A percentile compares a stretch with the other conserved stretches of the same genome.
Evolutionary conservation across 371 early-diverging fungal species (phyloP).

Genomic region (Syncephalastrum racemosum): DNA sequence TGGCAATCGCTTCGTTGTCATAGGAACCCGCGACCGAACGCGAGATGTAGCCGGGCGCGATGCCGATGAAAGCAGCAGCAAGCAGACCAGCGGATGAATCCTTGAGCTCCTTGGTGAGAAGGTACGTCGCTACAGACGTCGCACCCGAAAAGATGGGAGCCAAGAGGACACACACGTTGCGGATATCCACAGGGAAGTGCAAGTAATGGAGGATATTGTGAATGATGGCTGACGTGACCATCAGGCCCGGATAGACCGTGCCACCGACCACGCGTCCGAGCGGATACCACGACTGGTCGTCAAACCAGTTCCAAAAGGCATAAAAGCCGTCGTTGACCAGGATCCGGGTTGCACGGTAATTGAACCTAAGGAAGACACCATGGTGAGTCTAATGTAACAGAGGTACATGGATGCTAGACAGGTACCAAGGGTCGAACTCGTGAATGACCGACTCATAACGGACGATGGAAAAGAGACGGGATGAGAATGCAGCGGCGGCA

Average conservation of each 20-base stretch:
- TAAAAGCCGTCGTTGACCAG: constrained; percentile 95
- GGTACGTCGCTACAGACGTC: constrained; percentile 92
- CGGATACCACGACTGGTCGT: constrained; percentile 98
- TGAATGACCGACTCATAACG: constrained; percentile 97
- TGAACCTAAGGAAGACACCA: constrained; percentile 67
- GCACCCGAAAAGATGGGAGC: constrained; percentile 95
- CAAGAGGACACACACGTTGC: constrained; percentile 96
- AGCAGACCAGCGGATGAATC: constrained; percentile 90
- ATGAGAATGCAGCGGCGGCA: constrained; percentile 84
- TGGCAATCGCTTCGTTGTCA: constrained; percentile 99
- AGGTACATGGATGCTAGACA: neutral
- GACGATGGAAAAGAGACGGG: constrained; percentile 95
- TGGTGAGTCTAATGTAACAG: neutral
- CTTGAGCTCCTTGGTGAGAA: constrained; percentile 88
- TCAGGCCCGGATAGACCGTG: constrained; percentile 97
- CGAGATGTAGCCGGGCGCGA: constrained; percentile 99
- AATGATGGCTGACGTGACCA: constrained; percentile 96
- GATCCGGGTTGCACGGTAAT: constrained; percentile 97
- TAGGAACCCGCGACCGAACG: constrained; percentile 99
- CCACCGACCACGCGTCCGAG: constrained; percentile 98
- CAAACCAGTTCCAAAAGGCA: constrained; percentile 99
- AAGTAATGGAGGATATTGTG: constrained; percentile 89
- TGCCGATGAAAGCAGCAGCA: constrained; percentile 96
- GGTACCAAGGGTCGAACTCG: constrained; percentile 98
- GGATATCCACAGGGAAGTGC: constrained; percentile 94